Percentiles rank a stretch among this genome's conserved stretches.
Evolutionary conservation across 352 stramenopile genomes (phyloP).

Genomic region (Pythium volutum): DNA sequence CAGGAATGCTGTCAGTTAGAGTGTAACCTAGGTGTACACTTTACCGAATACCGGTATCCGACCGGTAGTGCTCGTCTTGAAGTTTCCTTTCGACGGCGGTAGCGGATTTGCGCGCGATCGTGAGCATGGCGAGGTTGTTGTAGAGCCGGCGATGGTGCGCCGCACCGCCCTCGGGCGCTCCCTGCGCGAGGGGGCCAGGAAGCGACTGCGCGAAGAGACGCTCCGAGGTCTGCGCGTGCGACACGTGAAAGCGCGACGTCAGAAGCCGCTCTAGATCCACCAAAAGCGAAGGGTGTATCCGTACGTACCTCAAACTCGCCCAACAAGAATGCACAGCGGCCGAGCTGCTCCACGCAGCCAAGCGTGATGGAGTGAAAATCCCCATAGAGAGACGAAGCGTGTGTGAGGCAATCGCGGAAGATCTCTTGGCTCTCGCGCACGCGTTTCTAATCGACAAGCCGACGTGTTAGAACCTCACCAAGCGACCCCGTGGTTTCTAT

Average conservation of each 20-base stretch:
- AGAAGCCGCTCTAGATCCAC: not conserved
- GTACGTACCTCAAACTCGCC: slow-evolving; percentile 44
- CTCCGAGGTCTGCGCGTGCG: slow-evolving; percentile 34
- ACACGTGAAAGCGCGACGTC: not conserved
- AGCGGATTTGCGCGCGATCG: slow-evolving; percentile 38
- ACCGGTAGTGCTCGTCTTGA: slow-evolving; percentile 16
- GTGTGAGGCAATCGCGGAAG: slow-evolving; percentile 33
- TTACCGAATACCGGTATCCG: slow-evolving; percentile 6
- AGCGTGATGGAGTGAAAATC: slow-evolving; percentile 21
- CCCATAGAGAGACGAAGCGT: slow-evolving; percentile 29
- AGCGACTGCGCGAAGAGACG: slow-evolving; percentile 40
- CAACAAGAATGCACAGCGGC: slow-evolving; percentile 52
- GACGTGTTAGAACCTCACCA: not conserved
- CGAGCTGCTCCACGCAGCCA: slow-evolving; percentile 43
- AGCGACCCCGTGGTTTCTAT: not conserved
- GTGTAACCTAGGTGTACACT: slow-evolving; percentile 3
- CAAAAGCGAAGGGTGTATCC: not conserved
- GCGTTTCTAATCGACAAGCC: slow-evolving; percentile 30
- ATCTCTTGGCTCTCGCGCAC: slow-evolving; percentile 34
- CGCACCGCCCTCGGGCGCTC: not conserved
- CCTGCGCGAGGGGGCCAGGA: slow-evolving; percentile 11
- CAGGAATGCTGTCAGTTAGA: not conserved
- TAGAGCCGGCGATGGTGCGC: slow-evolving; percentile 36
- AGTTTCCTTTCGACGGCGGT: slow-evolving; percentile 19
- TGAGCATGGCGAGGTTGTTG: slow-evolving; percentile 62